These are phyloP conservation scores for Asterochloris sp. DNA, from an alignment of 139 green algal species.

Conservation along the genomic window DNA sequence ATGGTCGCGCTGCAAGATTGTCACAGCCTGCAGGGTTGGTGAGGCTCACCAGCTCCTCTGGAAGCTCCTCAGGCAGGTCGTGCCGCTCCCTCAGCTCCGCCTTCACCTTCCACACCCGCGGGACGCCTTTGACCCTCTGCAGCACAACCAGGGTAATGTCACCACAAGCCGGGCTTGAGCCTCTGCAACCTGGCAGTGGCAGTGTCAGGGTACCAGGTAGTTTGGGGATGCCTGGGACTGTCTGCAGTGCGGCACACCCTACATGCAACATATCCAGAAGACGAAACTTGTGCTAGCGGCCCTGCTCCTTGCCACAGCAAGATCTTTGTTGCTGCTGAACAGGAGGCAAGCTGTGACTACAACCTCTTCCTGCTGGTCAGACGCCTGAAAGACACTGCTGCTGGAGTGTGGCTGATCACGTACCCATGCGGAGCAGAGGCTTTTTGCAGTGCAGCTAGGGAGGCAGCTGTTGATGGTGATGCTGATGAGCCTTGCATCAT, in stretches of 20 bases:
- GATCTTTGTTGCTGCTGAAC: too few relatives aligned
- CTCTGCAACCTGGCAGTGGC: too few relatives aligned
- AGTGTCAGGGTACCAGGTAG: background rate
- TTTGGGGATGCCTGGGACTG: background rate
- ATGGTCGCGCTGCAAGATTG: background rate
- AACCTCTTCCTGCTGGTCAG: too few relatives aligned
- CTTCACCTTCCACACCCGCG: constrained; percentile 31
- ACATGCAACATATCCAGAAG: background rate
- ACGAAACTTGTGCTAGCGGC: background rate
- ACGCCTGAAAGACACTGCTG: background rate
- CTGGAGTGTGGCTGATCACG: background rate
- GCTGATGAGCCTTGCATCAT: too few relatives aligned
- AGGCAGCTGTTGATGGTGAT: too few relatives aligned
- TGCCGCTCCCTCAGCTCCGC: constrained; percentile 14
- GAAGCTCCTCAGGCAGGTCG: constrained; percentile 25
- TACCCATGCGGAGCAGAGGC: too few relatives aligned
- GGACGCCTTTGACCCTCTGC: constrained; percentile 35
- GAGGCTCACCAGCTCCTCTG: constrained; percentile 20
- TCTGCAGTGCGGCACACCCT: background rate
- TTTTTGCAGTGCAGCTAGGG: too few relatives aligned
- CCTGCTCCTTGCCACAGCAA: too few relatives aligned
- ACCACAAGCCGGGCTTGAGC: background rate
- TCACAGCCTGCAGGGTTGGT: background rate
- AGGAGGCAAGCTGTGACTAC: too few relatives aligned
- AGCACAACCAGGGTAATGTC: background rate